phyloP scores from a whole-genome alignment of 352 stramenopile genomes.

The Phytophthora pluvialis region DNA sequence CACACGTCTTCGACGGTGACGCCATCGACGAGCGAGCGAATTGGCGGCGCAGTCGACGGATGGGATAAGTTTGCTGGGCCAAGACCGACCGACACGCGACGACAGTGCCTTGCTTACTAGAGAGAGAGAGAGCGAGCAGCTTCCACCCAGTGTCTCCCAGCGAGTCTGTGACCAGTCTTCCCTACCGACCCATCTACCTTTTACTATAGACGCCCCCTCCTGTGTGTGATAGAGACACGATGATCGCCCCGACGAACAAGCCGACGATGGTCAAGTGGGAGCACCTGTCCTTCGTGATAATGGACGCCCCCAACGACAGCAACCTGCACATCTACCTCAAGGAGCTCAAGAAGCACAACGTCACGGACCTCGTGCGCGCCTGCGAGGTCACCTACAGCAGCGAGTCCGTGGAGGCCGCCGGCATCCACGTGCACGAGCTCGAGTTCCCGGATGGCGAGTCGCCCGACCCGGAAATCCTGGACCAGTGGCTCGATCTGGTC shows the following conservation, averaged over 20 bases:
- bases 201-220: constrained; percentile 21
- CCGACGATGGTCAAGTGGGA: constrained; percentile 88
- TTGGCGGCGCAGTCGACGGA: constrained; percentile 40
- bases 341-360: constrained; percentile 96
- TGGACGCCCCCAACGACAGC: constrained; percentile 96
- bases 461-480: constrained; percentile 93
- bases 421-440: constrained; percentile 95
- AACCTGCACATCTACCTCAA: constrained; percentile 98
- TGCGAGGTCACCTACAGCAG: constrained; percentile 96
- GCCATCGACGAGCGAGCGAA: constrained; percentile 25
- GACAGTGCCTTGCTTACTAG: constrained; percentile 23
- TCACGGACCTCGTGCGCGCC: constrained; percentile 95
- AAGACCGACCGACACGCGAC: constrained; percentile 41
- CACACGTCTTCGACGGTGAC: constrained; percentile 19
- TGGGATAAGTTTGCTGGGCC: constrained; percentile 53
- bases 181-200: constrained; percentile 4
- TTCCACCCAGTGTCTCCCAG: not conserved
- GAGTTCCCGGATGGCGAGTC: constrained; percentile 97
- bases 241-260: constrained; percentile 89
- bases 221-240: constrained; percentile 39
- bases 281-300: constrained; percentile 97
- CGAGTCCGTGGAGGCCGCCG: constrained; percentile 91
- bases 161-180: constrained; percentile 7
- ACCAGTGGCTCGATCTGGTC: constrained; percentile 96
- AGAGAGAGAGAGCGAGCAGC: constrained; percentile 13